phyloP scores from a whole-genome alignment of 2,329 filamentous ascomycete genomes.

The Calonectria hongkongensis region DNA sequence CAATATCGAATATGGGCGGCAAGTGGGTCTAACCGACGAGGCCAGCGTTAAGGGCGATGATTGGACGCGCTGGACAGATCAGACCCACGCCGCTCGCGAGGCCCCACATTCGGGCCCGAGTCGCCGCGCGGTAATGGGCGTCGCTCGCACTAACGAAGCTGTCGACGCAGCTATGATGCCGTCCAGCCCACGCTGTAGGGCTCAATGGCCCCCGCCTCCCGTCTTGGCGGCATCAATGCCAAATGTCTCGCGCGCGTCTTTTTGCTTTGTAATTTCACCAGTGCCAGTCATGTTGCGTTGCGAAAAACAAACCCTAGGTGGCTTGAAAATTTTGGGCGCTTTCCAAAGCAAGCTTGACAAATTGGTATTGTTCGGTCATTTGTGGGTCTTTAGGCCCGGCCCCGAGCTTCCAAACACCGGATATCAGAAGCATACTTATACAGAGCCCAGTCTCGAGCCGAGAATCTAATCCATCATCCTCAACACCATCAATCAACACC shows the following conservation, averaged over 20 bases:
- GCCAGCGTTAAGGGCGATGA: slow-evolving; percentile 38
- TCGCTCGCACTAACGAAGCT: background rate
- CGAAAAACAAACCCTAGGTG: background rate
- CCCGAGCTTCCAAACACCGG: background rate
- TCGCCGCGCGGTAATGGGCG: slow-evolving; percentile 28
- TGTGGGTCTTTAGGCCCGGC: slow-evolving; percentile 6
- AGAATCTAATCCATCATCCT: background rate
- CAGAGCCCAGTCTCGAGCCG: slow-evolving; percentile 15
- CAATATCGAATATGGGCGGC: slow-evolving; percentile 6
- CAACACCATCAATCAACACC: slow-evolving; percentile 1
- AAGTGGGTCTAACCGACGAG: slow-evolving; percentile 2
- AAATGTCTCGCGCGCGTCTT: slow-evolving; percentile 10
- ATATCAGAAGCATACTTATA: slow-evolving; percentile 22
- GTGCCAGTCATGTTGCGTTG: background rate
- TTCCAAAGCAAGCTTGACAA: slow-evolving; percentile 36
- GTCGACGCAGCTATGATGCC: slow-evolving; percentile 7
- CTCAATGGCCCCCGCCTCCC: slow-evolving; percentile 1
- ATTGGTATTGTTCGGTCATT: background rate
- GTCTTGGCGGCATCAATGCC: background rate
- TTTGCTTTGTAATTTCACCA: slow-evolving; percentile 17
- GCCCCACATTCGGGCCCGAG: slow-evolving; percentile 22
- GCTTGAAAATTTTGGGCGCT: background rate
- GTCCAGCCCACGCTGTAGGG: background rate
- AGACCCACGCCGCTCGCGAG: slow-evolving; percentile 9
- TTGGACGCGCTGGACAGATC: slow-evolving; percentile 29